Percentiles rank a stretch among this genome's conserved stretches.
These are phyloP conservation scores for Chamaenerion angustifolium DNA, from an alignment of 345 rosid genomes.

Conservation along the genomic window DNA sequence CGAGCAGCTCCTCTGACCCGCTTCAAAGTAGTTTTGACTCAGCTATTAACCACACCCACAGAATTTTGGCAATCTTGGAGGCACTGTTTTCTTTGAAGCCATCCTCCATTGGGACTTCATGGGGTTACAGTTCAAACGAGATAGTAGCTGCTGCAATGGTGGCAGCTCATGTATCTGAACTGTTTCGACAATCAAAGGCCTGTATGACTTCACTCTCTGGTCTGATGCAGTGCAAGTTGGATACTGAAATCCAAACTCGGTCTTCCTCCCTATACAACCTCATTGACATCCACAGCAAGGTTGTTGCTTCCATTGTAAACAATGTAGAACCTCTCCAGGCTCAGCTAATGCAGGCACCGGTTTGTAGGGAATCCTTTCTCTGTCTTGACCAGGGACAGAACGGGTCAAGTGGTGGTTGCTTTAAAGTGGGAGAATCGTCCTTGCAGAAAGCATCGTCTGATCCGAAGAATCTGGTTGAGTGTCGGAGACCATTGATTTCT, in stretches of 20 bases:
- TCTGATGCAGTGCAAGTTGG: conserved; percentile 86
- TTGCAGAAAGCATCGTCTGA: too few relatives aligned
- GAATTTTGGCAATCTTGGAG: conserved; percentile 81
- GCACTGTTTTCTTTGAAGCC: conserved; percentile 92
- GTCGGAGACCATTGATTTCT: too few relatives aligned
- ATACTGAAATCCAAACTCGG: conserved; percentile 58
- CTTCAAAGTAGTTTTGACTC: conserved; percentile 48
- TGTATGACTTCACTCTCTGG: conserved; percentile 76
- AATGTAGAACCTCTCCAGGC: too few relatives aligned
- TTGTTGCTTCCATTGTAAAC: conserved; percentile 54
- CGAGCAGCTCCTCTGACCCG: conserved; percentile 45
- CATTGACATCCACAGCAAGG: conserved; percentile 88
- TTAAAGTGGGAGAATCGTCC: too few relatives aligned
- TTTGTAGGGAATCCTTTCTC: too few relatives aligned
- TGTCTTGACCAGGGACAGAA: too few relatives aligned
- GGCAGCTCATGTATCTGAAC: conserved; percentile 92
- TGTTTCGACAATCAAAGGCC: conserved; percentile 83
- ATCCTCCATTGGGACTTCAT: conserved; percentile 80
- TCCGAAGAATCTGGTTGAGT: too few relatives aligned
- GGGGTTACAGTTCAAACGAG: conserved; percentile 91
- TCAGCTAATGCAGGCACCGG: too few relatives aligned
- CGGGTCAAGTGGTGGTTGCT: too few relatives aligned
- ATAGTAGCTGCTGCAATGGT: conserved; percentile 99
- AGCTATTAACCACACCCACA: conserved; percentile 74
- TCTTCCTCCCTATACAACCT: conserved; percentile 86